These are phyloP conservation scores for Xylaria palmicola DNA, from an alignment of 495 filamentous ascomycete species.

Conservation along the genomic window DNA sequence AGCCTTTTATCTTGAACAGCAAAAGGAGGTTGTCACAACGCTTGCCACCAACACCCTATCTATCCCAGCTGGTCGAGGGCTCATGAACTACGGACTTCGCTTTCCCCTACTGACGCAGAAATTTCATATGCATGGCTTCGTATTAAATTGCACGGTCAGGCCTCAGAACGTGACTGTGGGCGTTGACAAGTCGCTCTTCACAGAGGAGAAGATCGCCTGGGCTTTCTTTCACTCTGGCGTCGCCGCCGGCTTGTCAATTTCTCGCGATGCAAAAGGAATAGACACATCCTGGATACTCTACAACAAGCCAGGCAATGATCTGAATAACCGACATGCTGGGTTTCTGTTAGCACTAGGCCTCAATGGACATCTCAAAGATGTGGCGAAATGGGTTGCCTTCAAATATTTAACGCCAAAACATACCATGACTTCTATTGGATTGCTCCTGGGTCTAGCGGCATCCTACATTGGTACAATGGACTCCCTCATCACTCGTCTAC, in stretches of 20 bases:
- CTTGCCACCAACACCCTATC: conserved; percentile 85
- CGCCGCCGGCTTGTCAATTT: conserved; percentile 84
- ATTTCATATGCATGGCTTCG: conserved; percentile 82
- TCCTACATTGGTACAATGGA: conserved; percentile 98
- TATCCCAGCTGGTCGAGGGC: conserved; percentile 76
- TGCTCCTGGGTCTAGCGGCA: conserved; percentile 86
- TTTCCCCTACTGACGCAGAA: conserved; percentile 88
- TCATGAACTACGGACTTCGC: conserved; percentile 80
- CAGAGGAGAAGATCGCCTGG: conserved; percentile 95
- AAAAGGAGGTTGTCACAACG: conserved; percentile 82
- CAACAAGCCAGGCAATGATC: conserved; percentile 85
- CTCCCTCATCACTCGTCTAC: conserved; percentile 83
- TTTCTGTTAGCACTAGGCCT: conserved; percentile 91
- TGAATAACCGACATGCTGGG: conserved; percentile 90
- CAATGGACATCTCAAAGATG: conserved; percentile 86
- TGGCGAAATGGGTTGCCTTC: conserved; percentile 98
- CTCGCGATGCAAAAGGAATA: conserved; percentile 84
- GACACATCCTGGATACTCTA: conserved; percentile 98
- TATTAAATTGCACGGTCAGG: conserved; percentile 82
- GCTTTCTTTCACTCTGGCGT: conserved; percentile 98
- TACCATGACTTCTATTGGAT: conserved; percentile 96
- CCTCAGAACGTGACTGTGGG: conserved; percentile 86
- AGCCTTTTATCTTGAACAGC: conserved; percentile 82
- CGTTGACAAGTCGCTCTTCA: conserved; percentile 77
- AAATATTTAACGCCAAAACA: conserved; percentile 98